Evolutionary conservation across 176 grass and related monocot genomes (phyloP), one percentile per base, ranked within the genome.

Genomic region (Canna indica): DNA sequence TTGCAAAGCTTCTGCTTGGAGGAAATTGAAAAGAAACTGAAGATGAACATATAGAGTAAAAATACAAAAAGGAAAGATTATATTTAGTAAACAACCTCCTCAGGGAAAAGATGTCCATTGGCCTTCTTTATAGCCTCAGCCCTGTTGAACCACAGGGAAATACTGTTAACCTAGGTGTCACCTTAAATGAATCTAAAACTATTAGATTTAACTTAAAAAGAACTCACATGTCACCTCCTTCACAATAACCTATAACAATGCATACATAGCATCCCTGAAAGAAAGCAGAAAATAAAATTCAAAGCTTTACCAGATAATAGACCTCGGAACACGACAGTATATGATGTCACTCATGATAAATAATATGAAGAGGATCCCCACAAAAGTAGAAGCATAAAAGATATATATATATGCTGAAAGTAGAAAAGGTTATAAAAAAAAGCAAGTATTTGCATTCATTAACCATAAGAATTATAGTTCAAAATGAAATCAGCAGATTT

Each of bases 201-300:
- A 31, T 31, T 47, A 30, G 48, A 73, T 25, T 28, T 47, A 59
- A 75, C 59, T 60, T 35, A 27, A 68, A 47, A 20, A 54, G 28
- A 36, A 76, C 79, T 77, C 88, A 96, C 91, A 96, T 91, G 83
- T 96, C 91, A 48, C 91, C 91, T 74, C 88, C 88, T 75, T 91
- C 83, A 30, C 91, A 96, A 64, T 91, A 96, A 68, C 85, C 85
- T n/a, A 96, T 96, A 29, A 96, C 75, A 38, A 96, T 96, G 81
- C 91, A 96, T 44, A 95, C 87, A 61, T 95, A 90, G 77, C 91
- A 95, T 44, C 87, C 91, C 91, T 95, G 81, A 69, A 63, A 35
- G 9, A 66, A 27, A 75, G 74, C 31, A 82, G 64, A 80, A n/a
- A n/a, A n/a, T n/a, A n/a, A n/a, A n/a, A n/a, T n/a, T n/a, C n/a